A percentile compares a stretch with the other conserved stretches of the same genome.
phyloP scores from a whole-genome alignment of 2,329 filamentous ascomycete genomes.

The Talaromyces sp. region DNA sequence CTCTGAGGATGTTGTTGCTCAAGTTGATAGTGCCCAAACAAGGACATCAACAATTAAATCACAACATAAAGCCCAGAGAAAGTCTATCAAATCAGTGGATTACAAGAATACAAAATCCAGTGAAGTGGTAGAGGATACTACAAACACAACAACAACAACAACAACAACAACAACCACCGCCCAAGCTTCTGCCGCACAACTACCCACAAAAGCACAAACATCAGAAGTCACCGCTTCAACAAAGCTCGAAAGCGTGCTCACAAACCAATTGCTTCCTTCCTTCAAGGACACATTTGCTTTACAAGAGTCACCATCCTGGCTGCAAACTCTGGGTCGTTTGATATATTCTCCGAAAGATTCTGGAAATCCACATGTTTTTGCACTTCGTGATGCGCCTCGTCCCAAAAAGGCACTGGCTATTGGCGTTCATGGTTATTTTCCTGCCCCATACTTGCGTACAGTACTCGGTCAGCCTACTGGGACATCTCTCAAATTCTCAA shows the following conservation, averaged over 20 bases:
- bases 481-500: slow-evolving; percentile 90
- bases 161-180: slow-evolving; percentile 22
- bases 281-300: slow-evolving; percentile 47
- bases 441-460: slow-evolving; percentile 78
- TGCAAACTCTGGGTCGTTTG: slow-evolving; percentile 53
- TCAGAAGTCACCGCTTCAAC: slow-evolving; percentile 35
- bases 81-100: slow-evolving; percentile 23
- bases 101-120: slow-evolving; percentile 23
- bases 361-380: slow-evolving; percentile 67
- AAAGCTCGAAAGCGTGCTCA: slow-evolving; percentile 35
- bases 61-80: slow-evolving; percentile 26
- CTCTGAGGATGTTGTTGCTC: slow-evolving; percentile 14
- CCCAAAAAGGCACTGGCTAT: slow-evolving; percentile 88
- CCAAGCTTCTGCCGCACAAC: slow-evolving; percentile 19
- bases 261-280: slow-evolving; percentile 49
- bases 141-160: slow-evolving; percentile 22
- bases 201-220: slow-evolving; percentile 24
- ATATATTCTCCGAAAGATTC: slow-evolving; percentile 53
- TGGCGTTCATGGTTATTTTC: slow-evolving; percentile 91
- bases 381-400: slow-evolving; percentile 64
- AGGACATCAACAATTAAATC: slow-evolving; percentile 17
- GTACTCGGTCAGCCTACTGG: slow-evolving; percentile 94
- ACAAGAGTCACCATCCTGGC: slow-evolving; percentile 57
- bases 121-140: slow-evolving; percentile 22
- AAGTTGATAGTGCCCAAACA: slow-evolving; percentile 21